Evolutionary conservation across 1,139 yeast species (phyloP).

Genomic region (Zygosaccharomyces pseudobailii): DNA sequence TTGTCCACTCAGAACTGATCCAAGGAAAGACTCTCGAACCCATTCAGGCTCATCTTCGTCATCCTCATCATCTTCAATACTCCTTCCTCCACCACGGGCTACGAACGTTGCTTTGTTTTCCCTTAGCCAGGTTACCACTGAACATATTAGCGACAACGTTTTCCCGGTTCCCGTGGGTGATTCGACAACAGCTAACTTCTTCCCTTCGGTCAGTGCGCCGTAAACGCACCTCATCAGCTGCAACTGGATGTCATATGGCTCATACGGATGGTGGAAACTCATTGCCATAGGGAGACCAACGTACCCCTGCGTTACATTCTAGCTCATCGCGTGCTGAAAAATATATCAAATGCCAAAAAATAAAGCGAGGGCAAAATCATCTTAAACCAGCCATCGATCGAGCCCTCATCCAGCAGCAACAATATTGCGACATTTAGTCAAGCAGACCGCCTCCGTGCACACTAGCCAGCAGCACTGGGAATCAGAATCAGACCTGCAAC

Average conservation of each 20-base stretch:
- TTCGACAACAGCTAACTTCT: conserved; percentile 78
- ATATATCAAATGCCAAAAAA: conserved; percentile 2
- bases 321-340: conserved; percentile 4
- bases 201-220: conserved; percentile 51
- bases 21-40: conserved; percentile 47
- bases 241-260: conserved; percentile 74
- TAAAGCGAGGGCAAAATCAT: background rate
- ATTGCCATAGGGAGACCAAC: conserved; percentile 2
- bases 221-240: conserved; percentile 74
- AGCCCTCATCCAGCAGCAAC: background rate
- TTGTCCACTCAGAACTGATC: conserved; percentile 33
- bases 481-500: background rate
- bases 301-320: background rate
- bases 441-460: background rate
- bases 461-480: background rate
- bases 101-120: conserved; percentile 42
- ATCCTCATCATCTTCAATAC: conserved; percentile 12
- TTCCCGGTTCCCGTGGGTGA: conserved; percentile 97
- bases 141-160: conserved; percentile 80
- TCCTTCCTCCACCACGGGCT: background rate
- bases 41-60: conserved; percentile 57
- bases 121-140: conserved; percentile 82
- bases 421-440: background rate
- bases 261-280: conserved; percentile 66
- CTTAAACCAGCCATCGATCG: background rate